Base-by-base conservation (phyloP, 306 rosid species). In the Styphnolobium japonicum region DNA sequence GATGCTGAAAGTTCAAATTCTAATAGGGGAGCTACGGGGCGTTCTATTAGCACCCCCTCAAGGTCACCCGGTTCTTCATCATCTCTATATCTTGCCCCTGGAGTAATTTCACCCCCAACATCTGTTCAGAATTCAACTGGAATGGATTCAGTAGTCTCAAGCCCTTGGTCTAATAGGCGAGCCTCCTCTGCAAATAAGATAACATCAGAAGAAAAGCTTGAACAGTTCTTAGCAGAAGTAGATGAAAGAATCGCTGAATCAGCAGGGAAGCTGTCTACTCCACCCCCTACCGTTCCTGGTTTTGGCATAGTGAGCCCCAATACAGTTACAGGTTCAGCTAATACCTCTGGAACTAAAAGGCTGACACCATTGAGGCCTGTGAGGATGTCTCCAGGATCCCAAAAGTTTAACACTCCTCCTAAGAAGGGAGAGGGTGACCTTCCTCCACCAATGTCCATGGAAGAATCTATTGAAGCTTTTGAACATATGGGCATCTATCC, bases 301-400 rank as follows among this genome's bases (percentile, higher is more conserved):
- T 91, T 92, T 85, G 91, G 96, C 76, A 67, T 90, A 42, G 82
- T 77, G 76, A 95, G 92, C 85, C 96, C 97, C 7, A 81, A 42
- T 73, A 84, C 91, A 49, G 84, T 90, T 85, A 62, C 90, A 15
- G 86, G 89, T 68, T 86, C 99, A 40, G 86, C 87, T 52, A 91
- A 83, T 84, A 90, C 97, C 39, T 87, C 99, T 65, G 98, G 96
- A 78, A 83, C 90, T 71, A 82, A 90, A 45, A 91, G 99, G 88
- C 85, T 84, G 78, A 91, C 93, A 19, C 97, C 98, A 36, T 82
- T 92, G 92, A 91, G 98, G 88, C 92, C 92, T 56, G 98, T 92
- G 86, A 90, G 97, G 85, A 95, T 95, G 98, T 92, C 98, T 77
- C 98, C 98, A 6, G 91, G 92, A 45, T 92, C 98, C 57, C 97